Conservation (phyloP, 495 filamentous ascomycete species). For the Neurospora sp. region DNA sequence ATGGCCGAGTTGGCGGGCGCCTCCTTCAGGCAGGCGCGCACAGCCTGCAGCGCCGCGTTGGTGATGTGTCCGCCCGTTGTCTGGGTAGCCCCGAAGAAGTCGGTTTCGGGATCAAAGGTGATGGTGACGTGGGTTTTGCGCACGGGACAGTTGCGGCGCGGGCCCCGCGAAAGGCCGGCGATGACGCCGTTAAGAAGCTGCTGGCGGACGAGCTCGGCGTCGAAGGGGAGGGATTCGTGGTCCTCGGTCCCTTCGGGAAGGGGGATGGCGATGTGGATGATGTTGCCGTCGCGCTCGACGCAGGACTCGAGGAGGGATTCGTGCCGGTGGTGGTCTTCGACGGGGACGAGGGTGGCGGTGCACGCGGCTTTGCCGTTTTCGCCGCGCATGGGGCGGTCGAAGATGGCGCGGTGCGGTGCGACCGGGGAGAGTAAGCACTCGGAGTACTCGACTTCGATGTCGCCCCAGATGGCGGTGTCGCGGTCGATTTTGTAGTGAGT, state of each 20-base stretch:
- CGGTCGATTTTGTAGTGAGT: constrained; percentile 77
- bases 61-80: constrained; percentile 67
- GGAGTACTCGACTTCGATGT: constrained; percentile 89
- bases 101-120: constrained; percentile 50
- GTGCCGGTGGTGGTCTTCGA: constrained; percentile 34
- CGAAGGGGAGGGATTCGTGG: constrained; percentile 38
- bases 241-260: constrained; percentile 20
- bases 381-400: constrained; percentile 71
- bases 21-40: constrained; percentile 52
- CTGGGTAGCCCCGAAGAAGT: constrained; percentile 47
- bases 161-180: constrained; percentile 80
- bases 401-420: constrained; percentile 42
- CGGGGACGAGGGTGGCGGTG: constrained; percentile 53
- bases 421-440: constrained; percentile 57
- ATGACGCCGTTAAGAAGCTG: constrained; percentile 67
- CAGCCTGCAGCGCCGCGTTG: constrained; percentile 64
- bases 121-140: constrained; percentile 59
- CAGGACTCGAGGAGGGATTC: constrained; percentile 16
- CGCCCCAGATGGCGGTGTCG: constrained; percentile 64
- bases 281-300: constrained; percentile 44
- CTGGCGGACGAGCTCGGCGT: constrained; percentile 48
- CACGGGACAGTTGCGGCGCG: constrained; percentile 64
- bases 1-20: constrained; percentile 38
- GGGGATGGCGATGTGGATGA: constrained; percentile 45
- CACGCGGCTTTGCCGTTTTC: constrained; percentile 70